Evolutionary conservation across 1,139 yeast genomes (phyloP).

Genomic region (Hansenula lynferdii): DNA sequence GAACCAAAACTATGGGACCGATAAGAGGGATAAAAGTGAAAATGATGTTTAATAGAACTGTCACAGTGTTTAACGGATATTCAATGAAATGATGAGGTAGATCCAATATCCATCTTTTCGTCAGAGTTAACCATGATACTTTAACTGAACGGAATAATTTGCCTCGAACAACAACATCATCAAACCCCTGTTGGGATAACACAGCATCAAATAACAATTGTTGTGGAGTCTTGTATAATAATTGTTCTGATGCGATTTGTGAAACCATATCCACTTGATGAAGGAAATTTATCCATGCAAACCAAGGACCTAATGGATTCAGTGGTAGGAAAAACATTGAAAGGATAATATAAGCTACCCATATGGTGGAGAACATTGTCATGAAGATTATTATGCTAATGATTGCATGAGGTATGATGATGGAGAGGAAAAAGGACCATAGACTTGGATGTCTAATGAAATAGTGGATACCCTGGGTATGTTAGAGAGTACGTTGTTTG

Average conservation of each 20-base stretch:
- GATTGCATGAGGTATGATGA: constrained; percentile 46
- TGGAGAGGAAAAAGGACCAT: constrained; percentile 47
- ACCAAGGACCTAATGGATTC: constrained; percentile 50
- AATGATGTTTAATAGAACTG: constrained; percentile 26
- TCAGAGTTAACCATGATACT: constrained; percentile 23
- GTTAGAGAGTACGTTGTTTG: too few relatives aligned
- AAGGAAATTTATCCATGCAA: constrained; percentile 49
- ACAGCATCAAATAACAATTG: constrained; percentile 54
- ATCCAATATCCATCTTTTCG: constrained; percentile 17
- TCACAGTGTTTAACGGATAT: constrained; percentile 30
- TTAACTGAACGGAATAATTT: constrained; percentile 32
- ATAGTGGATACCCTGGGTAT: constrained; percentile 43
- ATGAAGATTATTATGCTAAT: constrained; percentile 40
- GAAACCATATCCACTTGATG: constrained; percentile 51
- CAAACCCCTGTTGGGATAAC: constrained; percentile 43
- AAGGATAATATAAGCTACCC: constrained; percentile 35
- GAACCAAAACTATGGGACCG: constrained; percentile 54
- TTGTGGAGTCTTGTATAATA: constrained; percentile 57
- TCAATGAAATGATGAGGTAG: constrained; percentile 25
- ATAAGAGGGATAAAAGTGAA: constrained; percentile 53
- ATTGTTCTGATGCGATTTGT: constrained; percentile 40
- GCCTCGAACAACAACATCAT: constrained; percentile 44
- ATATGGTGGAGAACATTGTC: constrained; percentile 34
- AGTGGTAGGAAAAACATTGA: constrained; percentile 39
- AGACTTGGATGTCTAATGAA: constrained; percentile 39